These are phyloP conservation scores for Takashimella koratensis DNA, from an alignment of 1,284 basidiomycete species.

Conservation along the genomic window DNA sequence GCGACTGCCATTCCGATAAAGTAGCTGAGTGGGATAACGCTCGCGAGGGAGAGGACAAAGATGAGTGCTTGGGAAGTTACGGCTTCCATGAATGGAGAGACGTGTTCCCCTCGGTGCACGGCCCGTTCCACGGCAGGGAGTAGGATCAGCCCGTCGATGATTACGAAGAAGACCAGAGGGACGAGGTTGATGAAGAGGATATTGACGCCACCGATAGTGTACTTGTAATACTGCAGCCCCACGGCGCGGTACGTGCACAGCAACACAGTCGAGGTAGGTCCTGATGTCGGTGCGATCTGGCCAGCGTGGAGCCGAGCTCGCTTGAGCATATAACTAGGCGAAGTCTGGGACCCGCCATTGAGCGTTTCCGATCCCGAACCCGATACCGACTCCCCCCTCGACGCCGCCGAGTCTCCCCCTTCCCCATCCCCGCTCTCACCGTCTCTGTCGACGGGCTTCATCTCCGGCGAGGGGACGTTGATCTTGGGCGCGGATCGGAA, in stretches of 20 bases:
- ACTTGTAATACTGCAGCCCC: slow-evolving; percentile 96
- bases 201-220: slow-evolving; percentile 97
- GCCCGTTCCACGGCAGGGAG: slow-evolving; percentile 66
- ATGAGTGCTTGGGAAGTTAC: slow-evolving; percentile 74
- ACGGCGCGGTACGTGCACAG: slow-evolving; percentile 92
- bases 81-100: slow-evolving; percentile 57
- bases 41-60: slow-evolving; percentile 79
- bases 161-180: slow-evolving; percentile 90
- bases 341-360: slow-evolving; percentile 11
- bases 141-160: slow-evolving; percentile 85
- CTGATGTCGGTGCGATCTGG: slow-evolving; percentile 69
- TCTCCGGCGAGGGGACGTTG: slow-evolving; percentile 26
- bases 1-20: slow-evolving; percentile 99
- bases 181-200: slow-evolving; percentile 97
- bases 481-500: slow-evolving; percentile 62
- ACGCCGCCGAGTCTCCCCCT: slow-evolving; percentile 18
- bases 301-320: slow-evolving; percentile 60
- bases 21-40: slow-evolving; percentile 95
- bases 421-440: slow-evolving; percentile 27
- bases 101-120: slow-evolving; percentile 48
- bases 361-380: slow-evolving; percentile 22
- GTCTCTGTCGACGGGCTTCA: slow-evolving; percentile 12
- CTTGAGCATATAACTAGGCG: slow-evolving; percentile 55
- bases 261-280: slow-evolving; percentile 76
- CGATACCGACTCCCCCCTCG: slow-evolving; percentile 6